phyloP scores from a whole-genome alignment of 1,284 basidiomycete species.

The Pisolithus thermaeus region DNA sequence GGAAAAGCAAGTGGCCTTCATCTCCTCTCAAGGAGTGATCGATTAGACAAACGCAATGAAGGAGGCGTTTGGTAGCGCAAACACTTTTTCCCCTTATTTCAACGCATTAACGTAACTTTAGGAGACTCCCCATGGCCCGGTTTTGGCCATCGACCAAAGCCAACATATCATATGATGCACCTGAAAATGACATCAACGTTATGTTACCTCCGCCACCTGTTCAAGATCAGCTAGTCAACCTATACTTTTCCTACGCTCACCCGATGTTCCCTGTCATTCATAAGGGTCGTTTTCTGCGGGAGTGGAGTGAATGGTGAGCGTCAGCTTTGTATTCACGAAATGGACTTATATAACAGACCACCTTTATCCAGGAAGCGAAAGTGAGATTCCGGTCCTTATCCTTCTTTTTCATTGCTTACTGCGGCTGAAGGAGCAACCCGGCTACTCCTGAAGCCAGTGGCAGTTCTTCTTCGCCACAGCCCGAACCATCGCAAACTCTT shows the following conservation, averaged over 20 bases:
- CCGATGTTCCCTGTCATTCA: conserved; percentile 74
- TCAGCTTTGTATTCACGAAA: neutral
- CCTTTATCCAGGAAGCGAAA: conserved; percentile 29
- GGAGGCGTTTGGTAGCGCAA: conserved; percentile 65
- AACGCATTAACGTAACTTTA: conserved; percentile 23
- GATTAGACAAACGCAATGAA: conserved; percentile 61
- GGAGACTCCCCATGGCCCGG: conserved; percentile 72
- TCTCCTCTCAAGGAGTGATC: conserved; percentile 59
- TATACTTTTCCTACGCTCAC: conserved; percentile 80
- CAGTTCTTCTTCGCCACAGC: conserved; percentile 27
- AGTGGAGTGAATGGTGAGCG: conserved; percentile 54
- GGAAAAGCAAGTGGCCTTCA: conserved; percentile 73
- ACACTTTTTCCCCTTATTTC: conserved; percentile 2
- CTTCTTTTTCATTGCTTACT: conserved; percentile 8
- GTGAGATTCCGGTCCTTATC: conserved; percentile 16
- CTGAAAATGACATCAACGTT: conserved; percentile 42
- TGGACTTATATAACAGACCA: conserved; percentile 4
- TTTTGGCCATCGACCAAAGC: conserved; percentile 57
- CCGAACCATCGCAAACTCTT: conserved; percentile 53
- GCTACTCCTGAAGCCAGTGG: conserved; percentile 10
- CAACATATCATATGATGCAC: conserved; percentile 28
- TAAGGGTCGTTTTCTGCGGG: conserved; percentile 62
- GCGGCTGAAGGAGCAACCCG: conserved; percentile 8
- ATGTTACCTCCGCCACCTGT: conserved; percentile 50
- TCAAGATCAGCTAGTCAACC: conserved; percentile 62